Base-by-base conservation (phyloP, 2,329 filamentous ascomycete genomes). In the Colletotrichum tropicale region DNA sequence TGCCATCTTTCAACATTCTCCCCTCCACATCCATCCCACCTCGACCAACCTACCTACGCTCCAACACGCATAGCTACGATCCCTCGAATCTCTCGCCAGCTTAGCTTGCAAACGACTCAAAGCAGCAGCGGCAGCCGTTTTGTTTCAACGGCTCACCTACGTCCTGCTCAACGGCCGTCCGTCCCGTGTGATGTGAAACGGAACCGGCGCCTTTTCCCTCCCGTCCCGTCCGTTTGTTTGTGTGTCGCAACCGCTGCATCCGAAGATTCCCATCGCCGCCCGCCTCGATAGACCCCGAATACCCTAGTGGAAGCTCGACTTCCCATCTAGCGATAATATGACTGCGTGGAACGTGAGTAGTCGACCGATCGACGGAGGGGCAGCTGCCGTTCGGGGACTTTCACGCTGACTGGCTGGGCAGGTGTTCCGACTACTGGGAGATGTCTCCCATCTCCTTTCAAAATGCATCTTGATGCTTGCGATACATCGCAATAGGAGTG, bases 391-490 rank as follows among this genome's bases (percentile, higher is more conserved):
- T 21, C n/a, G n/a, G n/a, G 43, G 43, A 52, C 43, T 21, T 13
- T 52, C 43, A n/a, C n/a, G 43, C 75, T 75, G 58, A 80, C 65
- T 52, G 56, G 68, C 8, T 60, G 18, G 70, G 7, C 64, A 92
- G 91, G 78, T 90, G 80, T 92, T 98, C 86, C 94, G 95, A 81
- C 90, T 98, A 81, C 84, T 95, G 80, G 96, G 92, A 83, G 96
- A 98, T 84, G 85, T 96, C 80, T 95, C 94, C 81, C 96, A 98
- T 83, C 91, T 95, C 61, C 88, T 92, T 65, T 97, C 96, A 73
- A 98, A 98, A 90, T 92, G 93, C 84, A 97, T 98, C 82, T 90
- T 98, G 80, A 95, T 98, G 86, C 94, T 93, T 87, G 93, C 96
- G 71, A 98, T 98, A 81, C 95, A 98, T 86, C 91, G 91, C 79